Percentiles rank a stretch among this genome's conserved stretches.
These are phyloP conservation scores for Cordyceps cateniannulata DNA, from an alignment of 2,329 filamentous ascomycete species.

Conservation along the genomic window DNA sequence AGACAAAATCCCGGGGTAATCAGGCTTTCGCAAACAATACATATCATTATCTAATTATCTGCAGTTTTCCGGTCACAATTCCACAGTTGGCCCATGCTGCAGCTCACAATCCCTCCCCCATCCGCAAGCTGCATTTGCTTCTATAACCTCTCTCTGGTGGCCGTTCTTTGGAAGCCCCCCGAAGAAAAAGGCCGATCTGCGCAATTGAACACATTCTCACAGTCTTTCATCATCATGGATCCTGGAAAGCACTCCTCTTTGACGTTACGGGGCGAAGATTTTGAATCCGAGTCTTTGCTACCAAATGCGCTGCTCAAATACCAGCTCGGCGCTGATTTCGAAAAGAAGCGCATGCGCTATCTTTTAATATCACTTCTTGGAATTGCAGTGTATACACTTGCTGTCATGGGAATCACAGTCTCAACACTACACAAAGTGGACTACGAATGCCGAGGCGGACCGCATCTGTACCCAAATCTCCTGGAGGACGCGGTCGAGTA, in stretches of 20 bases:
- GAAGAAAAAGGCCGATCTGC: too few species aligned
- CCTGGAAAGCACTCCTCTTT: background rate
- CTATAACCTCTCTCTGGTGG: background rate
- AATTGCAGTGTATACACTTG: background rate
- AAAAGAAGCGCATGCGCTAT: conserved; percentile 4
- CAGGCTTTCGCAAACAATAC: background rate
- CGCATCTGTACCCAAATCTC: background rate
- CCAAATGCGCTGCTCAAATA: background rate
- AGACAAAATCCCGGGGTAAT: background rate
- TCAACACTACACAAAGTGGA: background rate
- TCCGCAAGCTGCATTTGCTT: background rate
- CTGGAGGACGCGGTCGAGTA: background rate
- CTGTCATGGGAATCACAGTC: background rate
- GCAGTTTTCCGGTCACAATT: background rate
- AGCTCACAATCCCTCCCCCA: background rate
- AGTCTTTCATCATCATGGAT: background rate
- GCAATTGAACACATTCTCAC: too few species aligned
- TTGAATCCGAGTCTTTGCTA: background rate
- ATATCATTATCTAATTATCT: background rate
- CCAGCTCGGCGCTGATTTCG: conserved; percentile 1
- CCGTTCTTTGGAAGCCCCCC: too few species aligned
- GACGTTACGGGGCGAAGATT: background rate
- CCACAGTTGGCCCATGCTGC: background rate
- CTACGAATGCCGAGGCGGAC: background rate
- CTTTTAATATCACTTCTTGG: background rate